phyloP scores from a whole-genome alignment of 345 rosid genomes.

The Aquilaria yunnanensis region DNA sequence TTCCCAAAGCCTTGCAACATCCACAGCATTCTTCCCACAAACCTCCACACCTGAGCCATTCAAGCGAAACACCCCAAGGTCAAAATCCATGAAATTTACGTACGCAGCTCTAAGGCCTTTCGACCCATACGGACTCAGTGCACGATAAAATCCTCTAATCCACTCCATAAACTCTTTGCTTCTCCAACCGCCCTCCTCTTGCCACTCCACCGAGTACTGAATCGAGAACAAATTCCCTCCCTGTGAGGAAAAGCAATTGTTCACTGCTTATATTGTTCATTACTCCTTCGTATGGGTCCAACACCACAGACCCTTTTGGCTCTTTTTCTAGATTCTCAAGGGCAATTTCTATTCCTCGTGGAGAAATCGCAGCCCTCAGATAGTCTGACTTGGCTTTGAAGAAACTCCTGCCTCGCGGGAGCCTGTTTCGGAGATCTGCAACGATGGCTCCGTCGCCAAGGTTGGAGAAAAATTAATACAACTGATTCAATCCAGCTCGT shows the following conservation, averaged over 20 bases:
- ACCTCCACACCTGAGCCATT: not conserved
- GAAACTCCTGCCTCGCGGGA: not conserved
- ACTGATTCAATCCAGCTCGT: slow-evolving; percentile 2
- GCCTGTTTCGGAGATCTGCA: not conserved
- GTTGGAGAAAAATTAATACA: not conserved
- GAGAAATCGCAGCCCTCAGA: not conserved
- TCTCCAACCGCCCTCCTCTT: not conserved
- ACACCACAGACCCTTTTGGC: not conserved
- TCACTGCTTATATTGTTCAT: slow-evolving; percentile 17
- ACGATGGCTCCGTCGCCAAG: not conserved
- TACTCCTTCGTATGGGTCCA: slow-evolving; percentile 30
- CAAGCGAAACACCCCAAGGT: not conserved
- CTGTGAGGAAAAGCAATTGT: slow-evolving; percentile 29
- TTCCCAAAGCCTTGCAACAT: slow-evolving; percentile 39
- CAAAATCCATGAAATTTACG: slow-evolving; percentile 1
- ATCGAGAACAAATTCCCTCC: slow-evolving; percentile 25
- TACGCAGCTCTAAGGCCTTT: not conserved
- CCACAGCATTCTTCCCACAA: slow-evolving; percentile 16
- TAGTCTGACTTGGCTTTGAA: slow-evolving; percentile 8
- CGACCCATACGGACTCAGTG: not conserved
- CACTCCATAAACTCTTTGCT: not conserved
- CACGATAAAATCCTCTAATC: not conserved
- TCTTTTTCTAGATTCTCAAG: not conserved
- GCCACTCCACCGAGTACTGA: slow-evolving; percentile 24
- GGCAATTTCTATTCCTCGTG: not conserved